These are phyloP conservation scores for Alloteropsis semialata DNA, from an alignment of 176 grass and related monocot genomes.

Conservation along the genomic window DNA sequence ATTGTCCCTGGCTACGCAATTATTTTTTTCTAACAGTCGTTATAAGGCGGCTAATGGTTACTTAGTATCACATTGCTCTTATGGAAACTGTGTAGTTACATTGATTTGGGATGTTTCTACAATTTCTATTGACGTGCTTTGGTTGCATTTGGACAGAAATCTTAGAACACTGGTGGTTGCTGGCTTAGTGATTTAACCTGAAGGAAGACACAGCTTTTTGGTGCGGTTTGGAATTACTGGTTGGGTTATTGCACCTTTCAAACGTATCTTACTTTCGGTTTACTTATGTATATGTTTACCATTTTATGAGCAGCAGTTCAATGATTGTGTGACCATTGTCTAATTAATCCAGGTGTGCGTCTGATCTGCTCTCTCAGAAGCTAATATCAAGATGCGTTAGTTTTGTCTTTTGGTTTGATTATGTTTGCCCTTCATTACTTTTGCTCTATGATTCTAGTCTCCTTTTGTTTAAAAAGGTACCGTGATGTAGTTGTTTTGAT, in stretches of 20 bases:
- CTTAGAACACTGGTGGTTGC: constrained; percentile 28
- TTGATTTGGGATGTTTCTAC: not conserved
- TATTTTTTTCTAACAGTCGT: constrained; percentile 10
- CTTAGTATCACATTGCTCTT: constrained; percentile 14
- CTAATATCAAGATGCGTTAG: not conserved
- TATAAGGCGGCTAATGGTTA: constrained; percentile 23
- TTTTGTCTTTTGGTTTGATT: constrained; percentile 22
- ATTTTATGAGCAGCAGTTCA: constrained; percentile 1
- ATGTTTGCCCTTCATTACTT: constrained; percentile 8
- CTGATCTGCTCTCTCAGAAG: constrained; percentile 14
- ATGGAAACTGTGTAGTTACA: not conserved
- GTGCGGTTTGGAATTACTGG: constrained; percentile 22
- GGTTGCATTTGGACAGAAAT: constrained; percentile 38
- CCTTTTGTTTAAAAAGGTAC: not conserved
- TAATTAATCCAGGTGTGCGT: constrained; percentile 20
- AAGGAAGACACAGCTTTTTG: constrained; percentile 29
- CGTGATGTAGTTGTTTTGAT: not conserved
- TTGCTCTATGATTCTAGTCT: not conserved
- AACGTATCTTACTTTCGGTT: constrained; percentile 5
- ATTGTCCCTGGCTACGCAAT: not conserved
- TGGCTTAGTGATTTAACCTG: not conserved
- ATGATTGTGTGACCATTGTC: constrained; percentile 27
- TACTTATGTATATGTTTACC: not conserved
- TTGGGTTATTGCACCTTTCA: constrained; percentile 21
- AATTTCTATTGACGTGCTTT: constrained; percentile 37